Conservation (phyloP, 2,329 filamentous ascomycete genomes). For the Colletotrichum euphorbiae region DNA sequence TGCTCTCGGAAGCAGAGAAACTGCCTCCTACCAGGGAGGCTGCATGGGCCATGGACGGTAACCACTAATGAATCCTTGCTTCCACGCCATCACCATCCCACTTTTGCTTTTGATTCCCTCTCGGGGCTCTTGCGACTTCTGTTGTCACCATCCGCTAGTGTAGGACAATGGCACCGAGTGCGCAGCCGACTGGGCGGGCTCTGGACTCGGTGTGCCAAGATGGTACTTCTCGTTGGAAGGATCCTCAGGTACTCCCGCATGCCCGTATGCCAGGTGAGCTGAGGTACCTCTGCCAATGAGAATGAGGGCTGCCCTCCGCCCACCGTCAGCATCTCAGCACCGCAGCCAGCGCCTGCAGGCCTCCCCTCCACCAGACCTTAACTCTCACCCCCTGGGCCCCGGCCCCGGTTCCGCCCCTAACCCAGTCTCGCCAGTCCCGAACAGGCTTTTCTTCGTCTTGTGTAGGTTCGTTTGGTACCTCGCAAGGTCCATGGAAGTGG, state of each 20-base stretch:
- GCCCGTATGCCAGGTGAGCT: background rate
- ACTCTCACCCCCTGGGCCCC: constrained; percentile 6
- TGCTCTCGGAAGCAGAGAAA: background rate
- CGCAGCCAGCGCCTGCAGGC: background rate
- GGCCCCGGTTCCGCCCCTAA: constrained; percentile 31
- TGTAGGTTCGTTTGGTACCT: background rate
- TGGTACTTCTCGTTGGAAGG: background rate
- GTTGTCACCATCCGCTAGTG: constrained; percentile 6
- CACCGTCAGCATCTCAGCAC: constrained; percentile 19
- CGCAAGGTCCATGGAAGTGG: constrained; percentile 16
- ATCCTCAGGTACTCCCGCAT: constrained; percentile 23
- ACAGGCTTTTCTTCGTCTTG: constrained; percentile 21
- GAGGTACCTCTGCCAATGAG: constrained; percentile 3
- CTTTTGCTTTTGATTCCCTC: constrained; percentile 28
- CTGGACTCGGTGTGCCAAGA: background rate
- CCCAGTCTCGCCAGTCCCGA: constrained; percentile 37
- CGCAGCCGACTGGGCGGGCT: background rate
- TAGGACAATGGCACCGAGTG: background rate
- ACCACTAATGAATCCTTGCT: constrained; percentile 21
- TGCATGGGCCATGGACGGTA: constrained; percentile 14
- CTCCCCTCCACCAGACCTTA: constrained; percentile 13
- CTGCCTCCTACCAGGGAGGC: constrained; percentile 10
- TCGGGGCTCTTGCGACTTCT: constrained; percentile 36
- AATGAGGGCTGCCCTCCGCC: background rate
- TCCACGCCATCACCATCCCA: constrained; percentile 13